Evolutionary conservation across 805 yeast genomes (phyloP).

Genomic region (Teunomyces barrocoloradensis): DNA sequence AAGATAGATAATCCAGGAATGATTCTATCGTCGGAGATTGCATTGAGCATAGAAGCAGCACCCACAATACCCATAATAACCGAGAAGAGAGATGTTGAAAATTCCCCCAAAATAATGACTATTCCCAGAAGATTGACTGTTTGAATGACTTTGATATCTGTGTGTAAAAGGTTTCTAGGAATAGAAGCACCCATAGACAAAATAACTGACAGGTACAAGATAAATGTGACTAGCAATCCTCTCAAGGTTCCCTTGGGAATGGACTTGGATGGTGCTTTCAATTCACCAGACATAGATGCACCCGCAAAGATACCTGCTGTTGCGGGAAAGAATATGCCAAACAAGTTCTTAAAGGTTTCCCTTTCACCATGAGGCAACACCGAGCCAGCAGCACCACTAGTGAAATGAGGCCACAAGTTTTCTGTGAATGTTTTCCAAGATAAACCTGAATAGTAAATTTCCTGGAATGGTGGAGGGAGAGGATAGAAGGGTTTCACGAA

Average conservation of each 20-base stretch:
- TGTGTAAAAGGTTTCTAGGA: constrained; percentile 73
- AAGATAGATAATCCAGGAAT: constrained; percentile 75
- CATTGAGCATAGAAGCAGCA: constrained; percentile 87
- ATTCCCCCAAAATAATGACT: constrained; percentile 81
- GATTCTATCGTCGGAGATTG: constrained; percentile 84
- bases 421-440: constrained; percentile 61
- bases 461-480: constrained; percentile 46
- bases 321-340: constrained; percentile 97
- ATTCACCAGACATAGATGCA: constrained; percentile 96
- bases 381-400: constrained; percentile 92
- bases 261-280: constrained; percentile 78
- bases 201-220: constrained; percentile 76
- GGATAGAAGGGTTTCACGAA: constrained; percentile 58
- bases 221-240: constrained; percentile 77
- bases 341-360: constrained; percentile 80
- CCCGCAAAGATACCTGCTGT: constrained; percentile 99
- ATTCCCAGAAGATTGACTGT: constrained; percentile 68
- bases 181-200: constrained; percentile 74
- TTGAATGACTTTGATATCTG: constrained; percentile 83
- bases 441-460: constrained; percentile 63
- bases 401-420: constrained; percentile 77
- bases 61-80: constrained; percentile 95
- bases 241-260: constrained; percentile 92
- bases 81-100: constrained; percentile 86
- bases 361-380: constrained; percentile 43